Evolutionary conservation across 805 yeast genomes (phyloP).

Genomic region (Hemisphaericaspora nanyangensis): DNA sequence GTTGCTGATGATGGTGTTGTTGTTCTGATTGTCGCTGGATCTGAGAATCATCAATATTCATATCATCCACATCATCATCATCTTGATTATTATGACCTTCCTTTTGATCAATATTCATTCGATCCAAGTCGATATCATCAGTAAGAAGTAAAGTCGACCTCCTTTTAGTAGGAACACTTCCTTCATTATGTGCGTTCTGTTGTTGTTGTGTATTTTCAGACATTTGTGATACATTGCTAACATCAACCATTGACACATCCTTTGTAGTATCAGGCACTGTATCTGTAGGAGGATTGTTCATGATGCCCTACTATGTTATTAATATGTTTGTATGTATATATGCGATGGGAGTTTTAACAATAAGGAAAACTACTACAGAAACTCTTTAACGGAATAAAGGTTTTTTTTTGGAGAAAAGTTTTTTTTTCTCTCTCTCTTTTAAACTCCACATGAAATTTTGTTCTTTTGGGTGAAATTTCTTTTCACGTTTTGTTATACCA

Average conservation of each 20-base stretch:
- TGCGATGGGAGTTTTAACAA: not conserved
- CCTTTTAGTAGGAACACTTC: slow-evolving; percentile 39
- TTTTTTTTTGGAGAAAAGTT: no score
- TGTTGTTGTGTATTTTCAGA: slow-evolving; percentile 4
- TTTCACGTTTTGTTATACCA: no score
- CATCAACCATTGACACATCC: slow-evolving; percentile 44
- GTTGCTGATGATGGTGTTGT: slow-evolving; percentile 9
- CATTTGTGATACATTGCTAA: slow-evolving; percentile 26
- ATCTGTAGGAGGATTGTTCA: not conserved
- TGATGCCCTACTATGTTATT: not conserved
- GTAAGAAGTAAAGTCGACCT: slow-evolving; percentile 70
- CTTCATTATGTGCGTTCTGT: slow-evolving; percentile 4
- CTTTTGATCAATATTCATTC: slow-evolving; percentile 39
- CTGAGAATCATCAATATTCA: slow-evolving; percentile 17
- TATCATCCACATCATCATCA: slow-evolving; percentile 14
- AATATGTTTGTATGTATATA: not conserved
- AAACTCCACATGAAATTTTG: no score
- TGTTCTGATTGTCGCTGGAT: slow-evolving; percentile 13
- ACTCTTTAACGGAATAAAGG: no score
- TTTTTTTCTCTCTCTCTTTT: no score
- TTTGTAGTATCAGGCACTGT: slow-evolving; percentile 11
- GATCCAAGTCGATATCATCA: slow-evolving; percentile 60
- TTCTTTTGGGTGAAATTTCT: no score
- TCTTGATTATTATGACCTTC: slow-evolving; percentile 3
- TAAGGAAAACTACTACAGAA: not conserved